phyloP scores from a whole-genome alignment of 192 early-diverging fungal species.

The Coemansia sp. region DNA sequence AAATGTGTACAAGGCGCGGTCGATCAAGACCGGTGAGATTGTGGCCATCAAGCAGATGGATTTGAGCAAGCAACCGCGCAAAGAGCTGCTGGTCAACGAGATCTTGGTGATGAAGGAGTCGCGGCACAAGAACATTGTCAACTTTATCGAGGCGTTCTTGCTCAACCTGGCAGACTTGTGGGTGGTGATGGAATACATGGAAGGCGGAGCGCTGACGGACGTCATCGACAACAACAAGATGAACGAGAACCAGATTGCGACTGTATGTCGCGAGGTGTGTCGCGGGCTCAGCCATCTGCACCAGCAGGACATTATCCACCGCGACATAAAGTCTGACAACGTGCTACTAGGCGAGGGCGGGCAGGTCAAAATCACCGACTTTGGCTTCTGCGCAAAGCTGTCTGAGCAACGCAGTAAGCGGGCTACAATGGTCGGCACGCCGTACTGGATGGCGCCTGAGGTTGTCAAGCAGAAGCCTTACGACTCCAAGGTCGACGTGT shows the following conservation, averaged over 20 bases:
- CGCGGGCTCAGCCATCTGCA: conserved; percentile 81
- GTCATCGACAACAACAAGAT: conserved; percentile 93
- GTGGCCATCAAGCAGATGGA: conserved; percentile 97
- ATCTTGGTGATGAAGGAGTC: conserved; percentile 93
- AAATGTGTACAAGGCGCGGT: conserved; percentile 92
- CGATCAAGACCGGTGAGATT: conserved; percentile 65
- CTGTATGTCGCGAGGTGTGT: conserved; percentile 81
- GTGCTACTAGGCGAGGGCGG: conserved; percentile 76
- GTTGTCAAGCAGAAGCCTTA: conserved; percentile 81
- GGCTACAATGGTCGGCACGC: conserved; percentile 85
- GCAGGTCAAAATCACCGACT: conserved; percentile 90
- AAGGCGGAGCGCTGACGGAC: conserved; percentile 95
- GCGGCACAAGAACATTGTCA: conserved; percentile 94
- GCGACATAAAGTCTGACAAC: conserved; percentile 90
- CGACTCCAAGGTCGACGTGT: conserved; percentile 77
- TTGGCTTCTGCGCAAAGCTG: conserved; percentile 92
- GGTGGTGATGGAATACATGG: conserved; percentile 99
- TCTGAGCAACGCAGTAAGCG: conserved; percentile 81
- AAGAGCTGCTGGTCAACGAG: conserved; percentile 89
- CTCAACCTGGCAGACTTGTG: conserved; percentile 82
- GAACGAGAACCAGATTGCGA: conserved; percentile 92
- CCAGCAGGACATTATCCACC: conserved; percentile 79
- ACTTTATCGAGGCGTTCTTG: conserved; percentile 90
- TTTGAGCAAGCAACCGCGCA: conserved; percentile 78
- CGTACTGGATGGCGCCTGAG: conserved; percentile 88